Evolutionary conservation across 495 filamentous ascomycete species (phyloP).

Genomic region (Aeminium ludgeri): DNA sequence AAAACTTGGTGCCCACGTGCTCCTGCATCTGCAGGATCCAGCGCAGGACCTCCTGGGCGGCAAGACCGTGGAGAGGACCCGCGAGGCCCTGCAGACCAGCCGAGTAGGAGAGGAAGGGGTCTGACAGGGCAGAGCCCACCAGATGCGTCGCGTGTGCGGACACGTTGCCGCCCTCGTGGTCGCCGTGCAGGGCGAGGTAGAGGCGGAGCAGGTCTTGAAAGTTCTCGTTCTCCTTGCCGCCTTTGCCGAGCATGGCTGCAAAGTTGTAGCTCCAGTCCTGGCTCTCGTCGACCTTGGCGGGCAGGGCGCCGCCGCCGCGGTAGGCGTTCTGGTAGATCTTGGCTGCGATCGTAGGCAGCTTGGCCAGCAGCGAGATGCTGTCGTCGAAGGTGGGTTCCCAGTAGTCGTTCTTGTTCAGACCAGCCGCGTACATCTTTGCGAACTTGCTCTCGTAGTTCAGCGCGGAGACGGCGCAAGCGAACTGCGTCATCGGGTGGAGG

Average conservation of each 20-base stretch:
- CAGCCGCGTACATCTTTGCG: slow-evolving; percentile 79
- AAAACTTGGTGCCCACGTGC: slow-evolving; percentile 59
- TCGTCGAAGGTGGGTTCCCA: slow-evolving; percentile 99
- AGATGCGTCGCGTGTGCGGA: slow-evolving; percentile 95
- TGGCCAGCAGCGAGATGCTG: slow-evolving; percentile 80
- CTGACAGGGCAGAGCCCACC: slow-evolving; percentile 86
- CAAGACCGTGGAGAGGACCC: slow-evolving; percentile 85
- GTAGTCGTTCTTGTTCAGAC: slow-evolving; percentile 84
- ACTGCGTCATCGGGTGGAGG: slow-evolving; percentile 96
- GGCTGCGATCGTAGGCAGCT: slow-evolving; percentile 89
- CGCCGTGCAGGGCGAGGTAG: slow-evolving; percentile 90
- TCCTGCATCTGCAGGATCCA: slow-evolving; percentile 93
- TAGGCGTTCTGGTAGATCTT: slow-evolving; percentile 92
- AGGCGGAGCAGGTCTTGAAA: slow-evolving; percentile 90
- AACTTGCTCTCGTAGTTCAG: slow-evolving; percentile 86
- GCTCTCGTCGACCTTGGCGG: slow-evolving; percentile 56
- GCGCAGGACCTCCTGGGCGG: slow-evolving; percentile 90
- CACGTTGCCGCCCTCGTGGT: slow-evolving; percentile 97
- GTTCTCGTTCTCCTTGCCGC: slow-evolving; percentile 64
- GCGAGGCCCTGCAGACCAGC: slow-evolving; percentile 91
- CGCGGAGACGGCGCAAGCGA: slow-evolving; percentile 82
- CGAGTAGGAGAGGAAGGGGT: slow-evolving; percentile 90
- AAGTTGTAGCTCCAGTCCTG: slow-evolving; percentile 99
- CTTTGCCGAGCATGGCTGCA: slow-evolving; percentile 87
- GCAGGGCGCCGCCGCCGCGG: slow-evolving; percentile 54